Base-by-base conservation (phyloP, 2,329 filamentous ascomycete genomes). In the Ophiognomonia clavigignenti-juglandacearum region DNA sequence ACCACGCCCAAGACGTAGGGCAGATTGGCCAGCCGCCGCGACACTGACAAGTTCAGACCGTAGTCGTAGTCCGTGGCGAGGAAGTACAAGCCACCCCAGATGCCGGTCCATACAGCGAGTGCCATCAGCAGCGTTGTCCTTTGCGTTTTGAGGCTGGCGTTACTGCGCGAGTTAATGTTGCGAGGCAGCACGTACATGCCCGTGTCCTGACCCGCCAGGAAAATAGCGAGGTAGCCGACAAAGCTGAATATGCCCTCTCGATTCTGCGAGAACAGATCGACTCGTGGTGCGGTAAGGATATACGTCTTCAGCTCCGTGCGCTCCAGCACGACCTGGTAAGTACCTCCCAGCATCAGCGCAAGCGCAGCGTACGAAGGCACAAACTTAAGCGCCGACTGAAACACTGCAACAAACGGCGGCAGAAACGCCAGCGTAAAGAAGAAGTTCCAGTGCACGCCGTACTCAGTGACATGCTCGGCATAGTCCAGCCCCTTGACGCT, bases 401-500 rank as follows among this genome's bases (percentile, higher is more conserved):
- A 88, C 0, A 93, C 64, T 23, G 92, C 90, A 43, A 95, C 83
- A 59, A 95, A 95, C 1, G 91, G 91, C 1, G 92, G 89, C 20
- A 98, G 70, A 39, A 96, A 78, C 6, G 83, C 91, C 9, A 98
- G 74, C 0, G 93, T 98, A 68, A 97, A 97, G 75, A 98, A 98
- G 67, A 98, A 98, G 66, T 98, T 98, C 93, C 93, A 98, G 66
- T 98, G 93, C 9, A 98, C 88, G 36, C 93, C 93, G 61, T 98
- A 98, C 63, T 98, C 93, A 13, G 88, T 90, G 49, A 96, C 89
- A 70, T 98, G 93, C 64, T 98, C 93, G 3, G 91, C 91, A 62
- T 98, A 98, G 62, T 97, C 90, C 24, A 96, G 72, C 6, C 88
- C 88, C 68, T 98, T 98, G 61, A 97, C 91, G 57, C 84, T 95